phyloP scores from a whole-genome alignment of 495 filamentous ascomycete species.

The Aspergillus panamensis region DNA sequence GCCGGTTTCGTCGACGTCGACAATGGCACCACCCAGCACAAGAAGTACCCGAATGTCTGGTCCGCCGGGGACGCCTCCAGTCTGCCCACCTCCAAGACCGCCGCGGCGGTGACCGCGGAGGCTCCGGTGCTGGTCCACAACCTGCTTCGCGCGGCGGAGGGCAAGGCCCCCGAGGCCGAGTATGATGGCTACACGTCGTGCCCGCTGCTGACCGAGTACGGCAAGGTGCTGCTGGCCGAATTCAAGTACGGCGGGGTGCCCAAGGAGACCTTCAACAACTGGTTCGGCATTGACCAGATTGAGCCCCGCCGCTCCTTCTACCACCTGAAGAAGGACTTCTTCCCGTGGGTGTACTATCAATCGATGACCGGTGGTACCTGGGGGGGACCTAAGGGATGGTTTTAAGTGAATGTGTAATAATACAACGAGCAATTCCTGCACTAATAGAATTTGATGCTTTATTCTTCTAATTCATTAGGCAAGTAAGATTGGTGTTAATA shows the following conservation, averaged over 20 bases:
- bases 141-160: slow-evolving; percentile 50
- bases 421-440: too few relatives aligned
- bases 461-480: too few relatives aligned
- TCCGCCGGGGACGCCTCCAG: slow-evolving; percentile 66
- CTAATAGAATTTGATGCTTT: too few relatives aligned
- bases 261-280: slow-evolving; percentile 61
- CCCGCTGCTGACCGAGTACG: slow-evolving; percentile 62
- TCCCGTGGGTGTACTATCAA: slow-evolving; percentile 62
- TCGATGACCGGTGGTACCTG: slow-evolving; percentile 61
- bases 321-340: slow-evolving; percentile 68
- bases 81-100: slow-evolving; percentile 65
- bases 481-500: too few relatives aligned
- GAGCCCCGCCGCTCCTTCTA: slow-evolving; percentile 55
- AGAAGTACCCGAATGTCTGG: slow-evolving; percentile 63
- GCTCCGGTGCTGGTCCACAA: slow-evolving; percentile 58
- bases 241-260: slow-evolving; percentile 71
- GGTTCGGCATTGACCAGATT: slow-evolving; percentile 57
- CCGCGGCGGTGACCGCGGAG: slow-evolving; percentile 62
- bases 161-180: slow-evolving; percentile 46
- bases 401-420: slow-evolving; percentile 4
- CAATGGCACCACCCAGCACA: slow-evolving; percentile 56
- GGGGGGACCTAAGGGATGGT: slow-evolving; percentile 57
- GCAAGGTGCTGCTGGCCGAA: slow-evolving; percentile 65
- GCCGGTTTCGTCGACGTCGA: slow-evolving; percentile 65
- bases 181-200: slow-evolving; percentile 72